Base-by-base conservation (phyloP, 129 eudicot species). In the Lactuca sativa region DNA sequence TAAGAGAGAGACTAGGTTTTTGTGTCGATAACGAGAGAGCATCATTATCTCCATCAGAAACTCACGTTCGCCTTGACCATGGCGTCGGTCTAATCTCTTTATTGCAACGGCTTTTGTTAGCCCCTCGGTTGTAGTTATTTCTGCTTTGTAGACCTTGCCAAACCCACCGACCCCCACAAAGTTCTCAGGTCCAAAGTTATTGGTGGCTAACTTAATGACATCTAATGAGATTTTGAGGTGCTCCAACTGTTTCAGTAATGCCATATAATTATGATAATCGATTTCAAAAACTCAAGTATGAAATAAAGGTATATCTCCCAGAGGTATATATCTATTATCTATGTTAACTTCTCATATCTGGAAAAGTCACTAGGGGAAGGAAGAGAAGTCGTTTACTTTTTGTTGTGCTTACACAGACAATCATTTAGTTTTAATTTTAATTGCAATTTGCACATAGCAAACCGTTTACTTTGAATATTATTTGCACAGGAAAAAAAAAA, bases 61-160 rank as follows among this genome's bases (percentile, higher is more conserved):
- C 73, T 55, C 64, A 2, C 38, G 73, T 4, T 69, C 73, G 10
- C 73, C 64, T 55, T 69, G 73, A 15, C 64, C 73, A 34, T 69
- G 73, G 11, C 17, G 53, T 36, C 64, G 37, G 64, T 69, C 73
- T 55, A 69, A 18, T 54, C 40, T 44, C 36, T 69, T 69, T 10
- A 69, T 18, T 0, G 64, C 64, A 11, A 55, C 41, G 8, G 30
- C 56, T 69, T 38, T 21, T 16, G 74, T 47, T 4, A 14, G 56
- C 7, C 74, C 64, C 0, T 21, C 40, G 3, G 7, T 12, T 37
- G 55, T 53, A 1, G 25, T 0, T 18, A 69, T 69, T 8, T 69
- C 64, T 12, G 55, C 74, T 56, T 49, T 66, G 71, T 66, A 66
- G 14, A 38, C 67, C 44, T 40, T 56, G 52, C 74, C 64, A 7